These are phyloP conservation scores for Candida tropicalis DNA, from an alignment of 1,139 yeast genomes.

Conservation along the genomic window DNA sequence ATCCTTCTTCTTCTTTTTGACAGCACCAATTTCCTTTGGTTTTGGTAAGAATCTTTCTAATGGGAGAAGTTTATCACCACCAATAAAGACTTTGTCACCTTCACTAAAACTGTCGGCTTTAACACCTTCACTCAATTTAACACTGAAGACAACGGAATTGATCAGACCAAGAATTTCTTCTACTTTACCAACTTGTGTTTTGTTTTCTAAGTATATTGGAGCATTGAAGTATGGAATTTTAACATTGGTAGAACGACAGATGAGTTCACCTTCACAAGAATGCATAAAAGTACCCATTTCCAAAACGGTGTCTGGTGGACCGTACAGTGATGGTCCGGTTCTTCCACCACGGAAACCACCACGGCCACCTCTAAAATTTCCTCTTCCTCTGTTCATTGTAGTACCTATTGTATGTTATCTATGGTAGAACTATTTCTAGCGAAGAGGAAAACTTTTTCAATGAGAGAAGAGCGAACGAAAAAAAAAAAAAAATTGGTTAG, in stretches of 20 bases:
- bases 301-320: conserved; percentile 91
- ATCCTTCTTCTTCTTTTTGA: conserved; percentile 72
- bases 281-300: conserved; percentile 95
- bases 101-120: conserved; percentile 90
- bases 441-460: conserved; percentile 20
- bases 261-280: conserved; percentile 96
- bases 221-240: conserved; percentile 99
- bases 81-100: conserved; percentile 96
- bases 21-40: conserved; percentile 78
- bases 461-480: too few relatives aligned
- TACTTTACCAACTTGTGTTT: conserved; percentile 94
- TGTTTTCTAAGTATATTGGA: conserved; percentile 94
- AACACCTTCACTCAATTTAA: conserved; percentile 95
- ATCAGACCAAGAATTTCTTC: conserved; percentile 98
- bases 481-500: neutral
- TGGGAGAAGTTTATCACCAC: conserved; percentile 93
- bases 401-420: conserved; percentile 5
- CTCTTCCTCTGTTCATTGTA: conserved; percentile 63
- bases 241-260: conserved; percentile 90
- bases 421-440: conserved; percentile 1
- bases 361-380: conserved; percentile 72
- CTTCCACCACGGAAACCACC: conserved; percentile 52
- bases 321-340: conserved; percentile 50
- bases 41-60: conserved; percentile 94
- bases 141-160: conserved; percentile 94